Percentiles rank a stretch among this genome's conserved stretches.
Evolutionary conservation across 345 rosid species (phyloP).

Genomic region (Cochlearia excelsa): DNA sequence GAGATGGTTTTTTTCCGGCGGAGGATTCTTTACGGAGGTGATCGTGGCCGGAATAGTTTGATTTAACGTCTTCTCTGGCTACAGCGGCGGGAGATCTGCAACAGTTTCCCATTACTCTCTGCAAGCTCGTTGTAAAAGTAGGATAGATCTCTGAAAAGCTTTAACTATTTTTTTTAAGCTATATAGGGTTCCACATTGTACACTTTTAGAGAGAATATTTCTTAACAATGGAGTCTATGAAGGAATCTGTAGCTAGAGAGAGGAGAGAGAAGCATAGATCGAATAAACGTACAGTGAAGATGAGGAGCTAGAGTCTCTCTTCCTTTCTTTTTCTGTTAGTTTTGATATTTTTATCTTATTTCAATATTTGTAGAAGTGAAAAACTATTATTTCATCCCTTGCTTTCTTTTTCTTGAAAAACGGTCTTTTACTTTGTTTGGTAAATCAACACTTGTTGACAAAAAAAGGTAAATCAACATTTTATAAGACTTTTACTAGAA

Average conservation of each 20-base stretch:
- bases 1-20: constrained; percentile 56
- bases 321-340: constrained; percentile 6
- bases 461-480: no score
- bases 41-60: constrained; percentile 67
- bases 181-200: constrained; percentile 53
- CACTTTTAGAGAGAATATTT: constrained; percentile 6
- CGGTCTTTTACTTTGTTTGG: constrained; percentile 24
- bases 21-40: constrained; percentile 55
- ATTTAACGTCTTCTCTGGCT: constrained; percentile 93
- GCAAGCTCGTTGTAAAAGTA: neutral
- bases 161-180: constrained; percentile 25
- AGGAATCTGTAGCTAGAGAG: constrained; percentile 13
- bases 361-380: constrained; percentile 16
- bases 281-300: constrained; percentile 39
- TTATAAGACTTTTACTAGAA: no score
- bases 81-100: constrained; percentile 99
- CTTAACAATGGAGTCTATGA: constrained; percentile 26
- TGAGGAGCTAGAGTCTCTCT: constrained; percentile 22
- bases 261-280: constrained; percentile 31
- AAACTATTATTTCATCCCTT: constrained; percentile 29
- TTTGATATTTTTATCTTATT: neutral
- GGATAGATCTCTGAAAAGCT: constrained; percentile 34
- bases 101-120: constrained; percentile 78
- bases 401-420: constrained; percentile 31
- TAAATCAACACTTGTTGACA: neutral